Conservation (phyloP, 2,329 filamentous ascomycete species). For the Diaporthe nobilis region DNA sequence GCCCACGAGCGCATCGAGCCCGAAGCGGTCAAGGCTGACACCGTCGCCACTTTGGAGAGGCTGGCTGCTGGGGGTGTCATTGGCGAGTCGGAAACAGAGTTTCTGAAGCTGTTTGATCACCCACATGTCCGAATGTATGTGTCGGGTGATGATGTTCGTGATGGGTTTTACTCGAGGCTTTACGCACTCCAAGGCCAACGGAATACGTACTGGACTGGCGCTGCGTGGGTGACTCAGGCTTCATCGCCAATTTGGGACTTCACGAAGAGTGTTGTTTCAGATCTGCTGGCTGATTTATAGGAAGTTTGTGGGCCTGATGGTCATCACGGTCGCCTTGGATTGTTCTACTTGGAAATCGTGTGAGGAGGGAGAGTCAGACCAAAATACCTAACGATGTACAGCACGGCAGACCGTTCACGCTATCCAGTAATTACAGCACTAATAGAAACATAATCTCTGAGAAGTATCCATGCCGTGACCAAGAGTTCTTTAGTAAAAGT, state of each 20-base stretch:
- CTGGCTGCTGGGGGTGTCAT: conserved; percentile 6
- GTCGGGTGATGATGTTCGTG: conserved; percentile 36
- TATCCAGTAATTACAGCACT: background rate
- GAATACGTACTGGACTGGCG: conserved; percentile 49
- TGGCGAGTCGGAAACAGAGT: conserved; percentile 17
- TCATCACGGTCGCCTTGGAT: background rate
- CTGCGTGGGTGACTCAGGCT: conserved; percentile 50
- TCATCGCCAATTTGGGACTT: conserved; percentile 50
- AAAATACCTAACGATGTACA: background rate
- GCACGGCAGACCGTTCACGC: background rate
- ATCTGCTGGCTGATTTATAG: background rate
- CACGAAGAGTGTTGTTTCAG: conserved; percentile 39
- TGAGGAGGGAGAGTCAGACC: too few relatives aligned
- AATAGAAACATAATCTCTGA: background rate
- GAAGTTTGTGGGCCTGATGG: too few relatives aligned
- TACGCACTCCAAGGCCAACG: conserved; percentile 46
- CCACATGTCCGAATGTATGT: conserved; percentile 17
- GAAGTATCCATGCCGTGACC: too few relatives aligned
- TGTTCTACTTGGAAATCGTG: background rate
- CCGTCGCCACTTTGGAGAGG: conserved; percentile 12
- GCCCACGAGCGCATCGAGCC: conserved; percentile 21
- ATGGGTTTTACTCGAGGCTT: conserved; percentile 48
- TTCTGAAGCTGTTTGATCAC: conserved; percentile 4
- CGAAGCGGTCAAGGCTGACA: conserved; percentile 15
- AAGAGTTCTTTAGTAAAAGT: background rate